A percentile compares a stretch with the other conserved stretches of the same genome.
Evolutionary conservation across 1,284 basidiomycete species (phyloP).

Genomic region (Ustilago crameri): DNA sequence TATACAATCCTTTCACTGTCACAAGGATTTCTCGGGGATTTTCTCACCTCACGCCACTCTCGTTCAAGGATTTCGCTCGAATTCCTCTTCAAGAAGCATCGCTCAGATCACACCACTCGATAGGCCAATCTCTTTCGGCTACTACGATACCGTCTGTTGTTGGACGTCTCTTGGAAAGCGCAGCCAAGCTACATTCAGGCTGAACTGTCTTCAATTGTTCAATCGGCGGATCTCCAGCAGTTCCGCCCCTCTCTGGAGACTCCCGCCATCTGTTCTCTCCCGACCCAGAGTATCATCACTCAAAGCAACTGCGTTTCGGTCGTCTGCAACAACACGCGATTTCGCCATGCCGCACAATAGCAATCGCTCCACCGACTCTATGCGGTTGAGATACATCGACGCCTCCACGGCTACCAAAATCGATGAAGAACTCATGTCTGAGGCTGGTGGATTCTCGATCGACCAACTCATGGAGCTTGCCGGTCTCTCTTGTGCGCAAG

Average conservation of each 20-base stretch:
- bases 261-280: background rate
- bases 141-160: no score
- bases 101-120: no score
- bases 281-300: background rate
- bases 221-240: slow-evolving; percentile 11
- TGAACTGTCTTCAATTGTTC: background rate
- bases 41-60: no score
- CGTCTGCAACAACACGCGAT: background rate
- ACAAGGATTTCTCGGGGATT: no score
- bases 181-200: no score
- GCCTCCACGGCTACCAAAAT: slow-evolving; percentile 55
- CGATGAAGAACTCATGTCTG: slow-evolving; percentile 62
- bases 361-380: slow-evolving; percentile 1
- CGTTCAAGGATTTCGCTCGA: no score
- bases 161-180: no score
- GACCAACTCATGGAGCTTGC: slow-evolving; percentile 95
- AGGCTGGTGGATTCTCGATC: slow-evolving; percentile 56
- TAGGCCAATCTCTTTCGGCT: no score
- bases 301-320: background rate
- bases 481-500: slow-evolving; percentile 93
- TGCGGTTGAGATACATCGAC: slow-evolving; percentile 58
- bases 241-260: slow-evolving; percentile 5
- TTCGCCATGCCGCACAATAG: background rate
- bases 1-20: no score
- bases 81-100: no score